phyloP scores from a whole-genome alignment of 2,329 filamentous ascomycete genomes.

The Fusarium neocosmosporiellum region DNA sequence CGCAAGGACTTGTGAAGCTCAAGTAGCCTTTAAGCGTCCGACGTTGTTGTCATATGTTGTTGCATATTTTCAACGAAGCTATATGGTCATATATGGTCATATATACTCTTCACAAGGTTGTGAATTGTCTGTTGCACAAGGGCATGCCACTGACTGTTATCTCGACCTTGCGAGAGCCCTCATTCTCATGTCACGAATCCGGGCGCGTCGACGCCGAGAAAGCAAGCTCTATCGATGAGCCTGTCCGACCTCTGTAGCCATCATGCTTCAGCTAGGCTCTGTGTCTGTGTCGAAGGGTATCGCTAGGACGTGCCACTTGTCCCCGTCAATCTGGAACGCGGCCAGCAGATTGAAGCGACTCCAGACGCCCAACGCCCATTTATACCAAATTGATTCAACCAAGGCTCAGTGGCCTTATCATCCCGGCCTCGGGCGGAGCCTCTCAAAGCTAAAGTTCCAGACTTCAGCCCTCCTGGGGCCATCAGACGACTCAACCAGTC shows the following conservation, averaged over 20 bases:
- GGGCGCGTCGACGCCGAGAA: background rate
- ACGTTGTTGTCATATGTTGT: background rate
- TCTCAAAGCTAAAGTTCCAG: constrained; percentile 53
- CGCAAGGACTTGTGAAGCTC: constrained; percentile 45
- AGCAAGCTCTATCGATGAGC: background rate
- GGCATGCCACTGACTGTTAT: background rate
- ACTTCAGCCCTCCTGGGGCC: constrained; percentile 44
- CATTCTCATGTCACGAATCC: background rate
- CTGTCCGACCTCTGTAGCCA: rapidly evolving
- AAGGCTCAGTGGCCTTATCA: too few relatives aligned
- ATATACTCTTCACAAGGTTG: background rate
- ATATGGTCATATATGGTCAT: background rate
- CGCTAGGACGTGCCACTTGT: background rate
- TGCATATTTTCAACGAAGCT: background rate
- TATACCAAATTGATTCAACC: background rate
- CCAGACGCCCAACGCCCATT: background rate
- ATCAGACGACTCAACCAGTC: constrained; percentile 46
- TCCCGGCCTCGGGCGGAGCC: background rate
- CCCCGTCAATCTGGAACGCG: background rate
- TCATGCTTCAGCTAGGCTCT: background rate
- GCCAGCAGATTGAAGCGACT: background rate
- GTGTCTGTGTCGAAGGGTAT: too few relatives aligned
- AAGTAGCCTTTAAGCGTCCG: background rate
- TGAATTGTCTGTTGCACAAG: background rate
- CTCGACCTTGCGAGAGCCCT: background rate